Base-by-base conservation (phyloP, 148 eudicot genomes). In the Rhododendron ferrugineum region DNA sequence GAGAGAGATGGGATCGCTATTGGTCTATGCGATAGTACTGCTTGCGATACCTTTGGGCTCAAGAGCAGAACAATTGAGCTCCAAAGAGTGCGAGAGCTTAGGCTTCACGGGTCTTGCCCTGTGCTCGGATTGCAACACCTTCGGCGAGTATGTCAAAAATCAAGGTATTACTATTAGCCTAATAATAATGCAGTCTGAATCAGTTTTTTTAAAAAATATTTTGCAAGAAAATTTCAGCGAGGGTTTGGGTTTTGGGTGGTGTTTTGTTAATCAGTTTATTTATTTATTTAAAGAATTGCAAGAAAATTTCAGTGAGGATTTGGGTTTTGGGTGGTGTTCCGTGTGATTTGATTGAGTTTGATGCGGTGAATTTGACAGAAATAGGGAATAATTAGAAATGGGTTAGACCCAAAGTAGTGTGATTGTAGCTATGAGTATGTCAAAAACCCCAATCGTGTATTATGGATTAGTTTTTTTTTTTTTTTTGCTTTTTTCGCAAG, bases 71-170 rank as follows among this genome's bases (percentile, higher is more conserved):
- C 89, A 93, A 50, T 74, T 95, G 47, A 94, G 93, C 90, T 62
- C 92, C 11, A 91, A 91, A 75, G 95, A 94, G 82, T 95, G 98
- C 85, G 98, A 94, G 85, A 89, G 84, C 82, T 83, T 95, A 74
- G 98, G 98, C 62, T 95, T 95, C 52, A 94, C 96, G 2, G 98
- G 98, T 40, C 95, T 93, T 32, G 92, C 98, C 62, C 94, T 95
- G 46, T 95, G 98, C 85, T 95, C 98, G 49, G 98, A 95, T 52
- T 95, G 98, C 86, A 94, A 92, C 87, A 87, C 98, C 20, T 90
- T 95, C 66, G 84, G 94, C 26, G 98, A 95, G 20, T 95, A 92
- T 83, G 92, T 95, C 82, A 95, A 95, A 89, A 93, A 95, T 82
- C 92, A 93, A 92, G 98, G 98, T 95, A 16, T 40, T 74, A 68